Conservation (phyloP, 1,284 basidiomycete genomes). For the Coniophora puteana region DNA sequence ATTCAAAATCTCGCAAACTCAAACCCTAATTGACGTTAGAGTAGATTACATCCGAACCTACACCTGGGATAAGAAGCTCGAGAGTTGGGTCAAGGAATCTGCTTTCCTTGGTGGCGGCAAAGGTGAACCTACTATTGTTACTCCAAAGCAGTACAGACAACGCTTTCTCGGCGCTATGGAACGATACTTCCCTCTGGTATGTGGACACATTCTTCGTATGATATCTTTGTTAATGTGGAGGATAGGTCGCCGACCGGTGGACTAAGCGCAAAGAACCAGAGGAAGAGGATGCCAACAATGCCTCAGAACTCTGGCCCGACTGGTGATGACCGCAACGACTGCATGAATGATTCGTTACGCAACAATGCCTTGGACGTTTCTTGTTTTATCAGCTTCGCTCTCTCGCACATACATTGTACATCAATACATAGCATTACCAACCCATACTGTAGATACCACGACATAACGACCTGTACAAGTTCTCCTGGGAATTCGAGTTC, state of each 20-base stretch:
- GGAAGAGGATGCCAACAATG: conserved; percentile 64
- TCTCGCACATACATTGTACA: not conserved
- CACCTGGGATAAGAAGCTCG: conserved; percentile 97
- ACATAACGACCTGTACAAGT: no score
- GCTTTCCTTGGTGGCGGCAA: conserved; percentile 80
- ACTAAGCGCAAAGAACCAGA: conserved; percentile 77
- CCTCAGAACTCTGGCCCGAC: conserved; percentile 49
- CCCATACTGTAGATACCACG: conserved; percentile 5
- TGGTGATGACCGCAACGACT: conserved; percentile 31
- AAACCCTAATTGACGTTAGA: not conserved
- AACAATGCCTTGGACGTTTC: not conserved
- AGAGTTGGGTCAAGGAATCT: conserved; percentile 97
- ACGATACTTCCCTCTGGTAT: conserved; percentile 81
- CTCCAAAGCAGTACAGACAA: conserved; percentile 80
- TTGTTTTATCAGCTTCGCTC: conserved; percentile 1
- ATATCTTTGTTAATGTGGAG: conserved; percentile 6
- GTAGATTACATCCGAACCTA: conserved; percentile 91
- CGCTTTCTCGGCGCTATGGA: conserved; percentile 93
- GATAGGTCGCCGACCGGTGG: conserved; percentile 80
- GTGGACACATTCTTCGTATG: conserved; percentile 16
- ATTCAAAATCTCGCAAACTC: not conserved
- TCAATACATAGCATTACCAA: no score
- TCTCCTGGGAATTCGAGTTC: no score
- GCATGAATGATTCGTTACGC: conserved; percentile 1
- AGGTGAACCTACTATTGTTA: conserved; percentile 92